Evolutionary conservation across 345 rosid genomes (phyloP), one percentile per base, ranked within the genome.

Genomic region (Mallotus nudiflorus): DNA sequence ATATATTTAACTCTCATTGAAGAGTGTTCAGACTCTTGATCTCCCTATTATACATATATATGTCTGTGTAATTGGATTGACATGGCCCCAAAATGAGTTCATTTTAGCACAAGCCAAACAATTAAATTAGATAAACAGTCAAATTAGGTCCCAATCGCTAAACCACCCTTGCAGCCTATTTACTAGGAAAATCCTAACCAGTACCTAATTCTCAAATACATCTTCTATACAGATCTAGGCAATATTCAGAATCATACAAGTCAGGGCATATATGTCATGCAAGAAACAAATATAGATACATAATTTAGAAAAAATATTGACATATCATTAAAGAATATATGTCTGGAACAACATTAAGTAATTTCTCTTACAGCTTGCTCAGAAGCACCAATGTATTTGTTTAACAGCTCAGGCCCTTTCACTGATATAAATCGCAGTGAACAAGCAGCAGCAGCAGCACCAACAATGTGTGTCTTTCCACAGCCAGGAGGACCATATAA

Each of bases 401-500:
- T 91, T 77, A 94, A 84, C 56, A 94, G 83, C 80, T 94, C 97
- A 72, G 98, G 98, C 55, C 98, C 98, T 77, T 94, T 94, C 67
- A 94, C 95, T 15, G 98, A 90, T 76, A 94, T 91, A 75, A 91
- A 94, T 58, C 93, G 86, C 50, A 94, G 79, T 10, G 98, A 91
- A 76, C 95, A 94, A 51, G 96, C 91, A 73, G 97, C 93, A 55
- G 97, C 97, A 63, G 91, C 92, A 69, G 97, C 96, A 75, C 93
- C 98, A 71, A 94, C 97, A 71, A 94, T 90, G 88, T 91, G 97
- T 45, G 97, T 94, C 87, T 94, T 94, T 72, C 98, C 98, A 75
- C 97, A 94, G 66, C 97, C 97, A 74, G 96, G 97, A 76, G 97
- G 97, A 60, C 98, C 97, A 80, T 94, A 91, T 72, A 94, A 82